Base-by-base conservation (phyloP, 805 yeast genomes). In the Tanozyma kutaoensis region DNA sequence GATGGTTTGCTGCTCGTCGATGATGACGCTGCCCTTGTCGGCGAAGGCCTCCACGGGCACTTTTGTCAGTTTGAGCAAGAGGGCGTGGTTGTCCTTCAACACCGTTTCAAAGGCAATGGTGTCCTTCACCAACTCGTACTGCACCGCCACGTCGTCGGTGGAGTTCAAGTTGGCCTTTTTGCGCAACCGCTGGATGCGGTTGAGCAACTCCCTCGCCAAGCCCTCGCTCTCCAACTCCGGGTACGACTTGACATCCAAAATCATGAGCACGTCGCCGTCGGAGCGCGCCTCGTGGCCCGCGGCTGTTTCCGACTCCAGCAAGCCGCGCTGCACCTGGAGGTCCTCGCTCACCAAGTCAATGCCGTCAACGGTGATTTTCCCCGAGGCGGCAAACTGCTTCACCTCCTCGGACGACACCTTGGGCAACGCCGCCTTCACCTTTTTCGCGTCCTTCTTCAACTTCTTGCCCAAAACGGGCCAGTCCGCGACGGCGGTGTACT, bases 391-490 rank as follows among this genome's bases (percentile, higher is more conserved):
- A 48, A 76, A 91, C 18, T 58, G 49, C 55, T 80, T 81, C 27
- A 91, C 95, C 32, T 84, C 86, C 11, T 65, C 79, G 8, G 96
- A 78, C 13, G 88, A 59, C 27, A 91, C 69, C 8, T 47, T 48
- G 37, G 96, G 97, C 42, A 91, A 68, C 12, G 93, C 97, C 46
- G 76, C 93, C 68, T 88, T 93, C 34, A 91, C 98, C 53, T 72
- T 76, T 61, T 80, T 84, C 35, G 81, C 93, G 44, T 86, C 97
- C 50, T 76, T 75, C 73, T 85, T 88, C 56, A 91, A 71, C 59
- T 91, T 91, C 69, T 88, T 91, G 61, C 99, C 99, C 41, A 91
- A 69, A 13, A 85, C 82, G 32, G 97, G 95, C 98, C 99, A 91
- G 62, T 91, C 99, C 26, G 98, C 98, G 53, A 81, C 93, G 23